Evolutionary conservation across 345 rosid species (phyloP).

Genomic region (Diplotaxis tenuifolia): DNA sequence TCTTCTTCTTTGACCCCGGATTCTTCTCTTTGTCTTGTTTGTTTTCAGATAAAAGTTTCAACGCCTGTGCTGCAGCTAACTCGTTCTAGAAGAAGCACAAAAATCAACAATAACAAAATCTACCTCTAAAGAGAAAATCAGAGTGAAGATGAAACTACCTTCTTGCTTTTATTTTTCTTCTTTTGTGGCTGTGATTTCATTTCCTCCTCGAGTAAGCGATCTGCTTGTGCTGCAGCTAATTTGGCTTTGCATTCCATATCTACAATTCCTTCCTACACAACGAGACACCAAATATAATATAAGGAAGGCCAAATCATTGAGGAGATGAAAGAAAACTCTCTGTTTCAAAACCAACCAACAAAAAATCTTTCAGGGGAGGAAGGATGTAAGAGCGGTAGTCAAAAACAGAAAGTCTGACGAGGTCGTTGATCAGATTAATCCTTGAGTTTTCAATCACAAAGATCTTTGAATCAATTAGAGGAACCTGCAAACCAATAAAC

Average conservation of each 20-base stretch:
- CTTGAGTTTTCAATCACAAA: background rate
- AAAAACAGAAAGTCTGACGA: slow-evolving; percentile 1
- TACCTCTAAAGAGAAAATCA: background rate
- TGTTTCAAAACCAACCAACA: background rate
- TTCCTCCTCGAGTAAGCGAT: background rate
- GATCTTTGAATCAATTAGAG: slow-evolving; percentile 15
- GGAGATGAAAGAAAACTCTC: background rate
- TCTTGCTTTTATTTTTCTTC: slow-evolving; percentile 19
- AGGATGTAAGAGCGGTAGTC: slow-evolving; percentile 2
- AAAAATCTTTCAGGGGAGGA: background rate
- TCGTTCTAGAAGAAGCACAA: background rate
- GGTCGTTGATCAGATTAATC: background rate
- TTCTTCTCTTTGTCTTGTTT: background rate
- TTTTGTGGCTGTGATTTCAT: background rate
- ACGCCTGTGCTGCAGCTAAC: background rate
- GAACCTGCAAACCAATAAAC: background rate
- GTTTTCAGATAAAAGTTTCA: background rate
- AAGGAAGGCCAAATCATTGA: background rate
- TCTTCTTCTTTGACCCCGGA: slow-evolving; percentile 3
- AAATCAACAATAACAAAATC: background rate
- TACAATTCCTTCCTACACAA: background rate
- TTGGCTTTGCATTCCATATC: background rate
- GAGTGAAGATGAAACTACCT: slow-evolving; percentile 6
- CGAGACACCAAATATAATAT: background rate
- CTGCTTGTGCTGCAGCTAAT: slow-evolving; percentile 5